Evolutionary conservation across 2,329 filamentous ascomycete species (phyloP), one percentile per base, ranked within the genome.

Genomic region (Diaporthe citri): DNA sequence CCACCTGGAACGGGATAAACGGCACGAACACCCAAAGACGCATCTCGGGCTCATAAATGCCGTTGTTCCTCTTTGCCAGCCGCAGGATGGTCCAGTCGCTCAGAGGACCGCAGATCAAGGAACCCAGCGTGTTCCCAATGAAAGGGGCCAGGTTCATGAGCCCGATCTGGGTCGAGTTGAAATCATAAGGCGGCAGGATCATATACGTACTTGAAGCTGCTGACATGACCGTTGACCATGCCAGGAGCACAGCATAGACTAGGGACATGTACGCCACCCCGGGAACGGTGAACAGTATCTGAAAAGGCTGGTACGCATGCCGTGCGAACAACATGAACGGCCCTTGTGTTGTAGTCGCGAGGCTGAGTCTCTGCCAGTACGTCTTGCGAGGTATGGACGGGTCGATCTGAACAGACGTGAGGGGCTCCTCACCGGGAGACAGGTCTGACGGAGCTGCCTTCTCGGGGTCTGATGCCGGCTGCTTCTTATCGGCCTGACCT

Each of bases 41-140:
- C 79, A 84, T 85, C 66, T 85, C 83, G 0, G 83, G 83, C 72
- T 84, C 83, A 69, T 83, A 84, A 66, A 82, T 82, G 20, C 83
- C 83, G 9, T 79, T 79, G 17, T 84, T 83, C 5, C 79, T 78
- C 28, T 81, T 80, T 2, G 83, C 78, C 52, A 83, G 80, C 36
- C 79, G 79, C 43, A 83, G 57, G 62, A 84, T 83, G 1, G 81
- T 80, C 75, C 79, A 78, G 74, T 85, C 83, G 2, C 82, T 81
- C 10, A 84, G 43, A 9, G 81, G 79, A 1, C 83, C 83, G 15
- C 81, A 82, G 43, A 83, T 82, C 13, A 84, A 41, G 3, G 80
- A 77, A 1, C 83, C 83, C 9, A 85, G 74, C 0, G 83, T 73
- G 36, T 59, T 76, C 13, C 75, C 75, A 41, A 76, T 76, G 22